phyloP scores from a whole-genome alignment of 192 early-diverging fungal genomes.

The Podila horticola region DNA sequence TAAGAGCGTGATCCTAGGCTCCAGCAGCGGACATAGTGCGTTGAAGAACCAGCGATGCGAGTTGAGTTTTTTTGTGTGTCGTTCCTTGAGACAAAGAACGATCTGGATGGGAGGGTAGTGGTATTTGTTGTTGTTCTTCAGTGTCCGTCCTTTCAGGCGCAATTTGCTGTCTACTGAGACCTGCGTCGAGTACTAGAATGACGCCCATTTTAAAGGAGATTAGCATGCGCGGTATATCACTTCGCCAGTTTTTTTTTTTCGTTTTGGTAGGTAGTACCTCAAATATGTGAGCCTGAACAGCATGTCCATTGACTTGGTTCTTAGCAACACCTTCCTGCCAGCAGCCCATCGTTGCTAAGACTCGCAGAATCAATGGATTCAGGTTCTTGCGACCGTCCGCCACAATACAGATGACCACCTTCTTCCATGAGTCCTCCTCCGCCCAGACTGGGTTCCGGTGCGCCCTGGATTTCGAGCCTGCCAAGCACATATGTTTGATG shows the following conservation, averaged over 20 bases:
- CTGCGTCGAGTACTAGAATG: constrained; percentile 33
- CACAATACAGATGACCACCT: constrained; percentile 45
- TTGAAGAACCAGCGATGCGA: constrained; percentile 53
- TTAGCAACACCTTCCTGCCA: constrained; percentile 53
- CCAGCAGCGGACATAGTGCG: constrained; percentile 30
- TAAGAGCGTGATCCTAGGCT: constrained; percentile 38
- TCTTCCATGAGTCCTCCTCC: constrained; percentile 45
- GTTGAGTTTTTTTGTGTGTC: constrained; percentile 52
- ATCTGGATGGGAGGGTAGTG: constrained; percentile 48
- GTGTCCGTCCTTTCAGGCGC: constrained; percentile 34
- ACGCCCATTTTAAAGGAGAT: neutral
- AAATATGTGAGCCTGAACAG: constrained; percentile 48
- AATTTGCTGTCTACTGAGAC: constrained; percentile 48
- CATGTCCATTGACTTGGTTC: constrained; percentile 46
- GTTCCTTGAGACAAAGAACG: constrained; percentile 49
- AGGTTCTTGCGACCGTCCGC: constrained; percentile 40
- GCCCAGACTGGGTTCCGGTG: constrained; percentile 46
- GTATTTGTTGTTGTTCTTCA: constrained; percentile 45
- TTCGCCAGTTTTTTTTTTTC: neutral
- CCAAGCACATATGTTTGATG: constrained; percentile 31
- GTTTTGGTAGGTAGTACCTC: constrained; percentile 11
- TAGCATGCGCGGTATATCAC: too few relatives aligned
- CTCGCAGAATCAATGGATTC: constrained; percentile 29
- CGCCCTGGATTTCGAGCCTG: constrained; percentile 18
- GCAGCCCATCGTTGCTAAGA: constrained; percentile 44